Percentiles rank a stretch among this genome's conserved stretches.
Conservation (phyloP, 495 filamentous ascomycete species). For the Tetracladium setigerum region DNA sequence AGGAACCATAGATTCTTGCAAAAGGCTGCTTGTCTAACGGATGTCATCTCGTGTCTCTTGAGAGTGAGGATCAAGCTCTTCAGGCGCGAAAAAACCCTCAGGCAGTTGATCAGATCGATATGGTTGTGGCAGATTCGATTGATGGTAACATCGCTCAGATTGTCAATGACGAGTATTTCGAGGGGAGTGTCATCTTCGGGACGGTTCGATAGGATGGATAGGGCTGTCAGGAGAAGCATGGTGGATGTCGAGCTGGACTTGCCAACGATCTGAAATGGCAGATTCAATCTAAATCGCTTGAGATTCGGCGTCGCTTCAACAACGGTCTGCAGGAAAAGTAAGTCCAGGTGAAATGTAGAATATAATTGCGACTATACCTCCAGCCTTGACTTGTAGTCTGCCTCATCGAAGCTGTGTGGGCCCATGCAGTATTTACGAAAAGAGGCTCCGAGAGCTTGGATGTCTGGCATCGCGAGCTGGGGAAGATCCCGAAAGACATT, state of each 20-base stretch:
- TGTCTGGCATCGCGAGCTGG: slow-evolving; percentile 14
- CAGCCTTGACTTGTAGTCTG: slow-evolving; percentile 11
- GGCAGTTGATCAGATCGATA: slow-evolving; percentile 17
- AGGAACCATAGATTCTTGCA: slow-evolving; percentile 18
- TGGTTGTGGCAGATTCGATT: slow-evolving; percentile 18
- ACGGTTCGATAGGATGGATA: slow-evolving; percentile 13
- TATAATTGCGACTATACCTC: background rate
- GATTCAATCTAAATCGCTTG: slow-evolving; percentile 15
- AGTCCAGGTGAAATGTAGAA: background rate
- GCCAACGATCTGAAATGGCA: slow-evolving; percentile 21
- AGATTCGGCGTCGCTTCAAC: slow-evolving; percentile 10
- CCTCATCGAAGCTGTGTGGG: slow-evolving; percentile 17
- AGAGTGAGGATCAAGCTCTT: slow-evolving; percentile 17
- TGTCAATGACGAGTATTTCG: slow-evolving; percentile 21
- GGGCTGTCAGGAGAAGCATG: slow-evolving; percentile 15
- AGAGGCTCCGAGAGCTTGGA: slow-evolving; percentile 9
- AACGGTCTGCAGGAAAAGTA: slow-evolving; percentile 8
- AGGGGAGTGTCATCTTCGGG: slow-evolving; percentile 8
- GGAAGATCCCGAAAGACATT: slow-evolving; percentile 17
- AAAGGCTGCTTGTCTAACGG: slow-evolving; percentile 4
- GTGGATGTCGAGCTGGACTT: slow-evolving; percentile 13
- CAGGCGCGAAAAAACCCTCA: slow-evolving; percentile 9
- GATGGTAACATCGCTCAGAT: slow-evolving; percentile 18
- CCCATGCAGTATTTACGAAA: slow-evolving; percentile 21
- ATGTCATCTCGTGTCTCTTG: slow-evolving; percentile 17